Percentiles rank a stretch among this genome's conserved stretches.
Evolutionary conservation across 192 early-diverging fungal species (phyloP).

Genomic region (Dispira simplex): DNA sequence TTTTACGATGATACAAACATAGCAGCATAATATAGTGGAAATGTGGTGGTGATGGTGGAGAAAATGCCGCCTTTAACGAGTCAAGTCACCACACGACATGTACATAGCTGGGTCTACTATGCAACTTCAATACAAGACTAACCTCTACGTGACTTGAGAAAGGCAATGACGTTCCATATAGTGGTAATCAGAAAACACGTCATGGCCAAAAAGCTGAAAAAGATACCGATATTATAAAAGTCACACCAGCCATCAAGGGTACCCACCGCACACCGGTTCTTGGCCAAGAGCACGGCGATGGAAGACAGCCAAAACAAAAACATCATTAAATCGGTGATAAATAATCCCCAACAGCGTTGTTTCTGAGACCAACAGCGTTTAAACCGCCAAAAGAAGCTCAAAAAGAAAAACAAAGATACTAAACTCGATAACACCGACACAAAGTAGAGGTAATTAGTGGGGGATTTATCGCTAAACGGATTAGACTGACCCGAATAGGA

Average conservation of each 20-base stretch:
- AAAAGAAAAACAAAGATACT: constrained; percentile 7
- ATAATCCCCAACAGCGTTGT: not conserved
- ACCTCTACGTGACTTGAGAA: constrained; percentile 3
- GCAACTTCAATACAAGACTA: not conserved
- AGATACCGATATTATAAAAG: constrained; percentile 6
- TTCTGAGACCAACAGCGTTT: not conserved
- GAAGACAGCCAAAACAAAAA: constrained; percentile 7
- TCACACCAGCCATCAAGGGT: constrained; percentile 9
- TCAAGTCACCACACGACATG: too few relatives aligned
- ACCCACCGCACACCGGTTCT: constrained; percentile 2
- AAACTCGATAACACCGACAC: not conserved
- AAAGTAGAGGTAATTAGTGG: constrained; percentile 9
- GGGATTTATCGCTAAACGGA: constrained; percentile 3
- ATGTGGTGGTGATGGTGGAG: too few relatives aligned
- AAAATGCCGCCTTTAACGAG: too few relatives aligned
- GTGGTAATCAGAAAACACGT: not conserved
- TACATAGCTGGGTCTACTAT: too few relatives aligned
- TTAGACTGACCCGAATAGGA: not conserved
- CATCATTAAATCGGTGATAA: constrained; percentile 4
- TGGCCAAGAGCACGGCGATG: constrained; percentile 3
- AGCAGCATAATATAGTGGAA: too few relatives aligned
- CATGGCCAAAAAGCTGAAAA: constrained; percentile 1
- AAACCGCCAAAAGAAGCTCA: constrained; percentile 12
- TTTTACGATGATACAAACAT: too few relatives aligned
- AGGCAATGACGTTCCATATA: not conserved